These are phyloP conservation scores for Cardamine chenopodiifolia DNA, from an alignment of 345 rosid species.

Conservation along the genomic window DNA sequence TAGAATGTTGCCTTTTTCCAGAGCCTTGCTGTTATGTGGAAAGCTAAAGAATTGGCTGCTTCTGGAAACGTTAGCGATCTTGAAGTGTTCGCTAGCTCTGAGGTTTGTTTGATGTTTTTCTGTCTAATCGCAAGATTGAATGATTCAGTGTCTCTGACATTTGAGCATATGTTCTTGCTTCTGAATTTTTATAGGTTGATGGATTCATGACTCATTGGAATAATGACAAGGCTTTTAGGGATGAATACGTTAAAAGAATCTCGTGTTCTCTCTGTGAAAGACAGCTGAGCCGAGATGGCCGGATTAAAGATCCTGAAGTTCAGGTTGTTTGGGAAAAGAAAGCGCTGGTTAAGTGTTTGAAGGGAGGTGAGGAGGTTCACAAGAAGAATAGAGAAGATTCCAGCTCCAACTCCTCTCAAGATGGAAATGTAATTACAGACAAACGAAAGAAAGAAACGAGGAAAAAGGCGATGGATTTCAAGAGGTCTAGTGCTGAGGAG, in stretches of 20 bases:
- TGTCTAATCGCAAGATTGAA: background rate
- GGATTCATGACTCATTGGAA: conserved; percentile 76
- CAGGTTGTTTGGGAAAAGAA: conserved; percentile 45
- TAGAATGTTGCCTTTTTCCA: conserved; percentile 61
- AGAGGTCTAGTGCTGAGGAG: conserved; percentile 45
- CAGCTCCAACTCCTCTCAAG: conserved; percentile 54
- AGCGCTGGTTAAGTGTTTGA: conserved; percentile 29
- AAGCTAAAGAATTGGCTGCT: conserved; percentile 64
- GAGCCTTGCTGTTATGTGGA: conserved; percentile 46
- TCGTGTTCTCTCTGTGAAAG: conserved; percentile 64
- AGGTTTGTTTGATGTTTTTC: conserved; percentile 50
- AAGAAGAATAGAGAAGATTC: conserved; percentile 59
- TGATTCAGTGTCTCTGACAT: conserved; percentile 3
- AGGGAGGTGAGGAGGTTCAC: conserved; percentile 43
- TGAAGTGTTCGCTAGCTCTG: conserved; percentile 52
- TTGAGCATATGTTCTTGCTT: conserved; percentile 25
- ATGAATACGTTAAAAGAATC: conserved; percentile 74
- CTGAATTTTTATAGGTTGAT: conserved; percentile 56
- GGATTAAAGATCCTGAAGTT: conserved; percentile 66
- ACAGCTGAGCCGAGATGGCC: conserved; percentile 75
- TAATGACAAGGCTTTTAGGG: conserved; percentile 66
- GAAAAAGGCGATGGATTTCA: conserved; percentile 41
- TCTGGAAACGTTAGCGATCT: conserved; percentile 58
- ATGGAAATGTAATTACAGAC: conserved; percentile 34
- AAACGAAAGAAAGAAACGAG: conserved; percentile 54